Evolutionary conservation across 176 grass and related monocot genomes (phyloP), one percentile per base, ranked within the genome.

Genomic region (Rhynchospora pubera): DNA sequence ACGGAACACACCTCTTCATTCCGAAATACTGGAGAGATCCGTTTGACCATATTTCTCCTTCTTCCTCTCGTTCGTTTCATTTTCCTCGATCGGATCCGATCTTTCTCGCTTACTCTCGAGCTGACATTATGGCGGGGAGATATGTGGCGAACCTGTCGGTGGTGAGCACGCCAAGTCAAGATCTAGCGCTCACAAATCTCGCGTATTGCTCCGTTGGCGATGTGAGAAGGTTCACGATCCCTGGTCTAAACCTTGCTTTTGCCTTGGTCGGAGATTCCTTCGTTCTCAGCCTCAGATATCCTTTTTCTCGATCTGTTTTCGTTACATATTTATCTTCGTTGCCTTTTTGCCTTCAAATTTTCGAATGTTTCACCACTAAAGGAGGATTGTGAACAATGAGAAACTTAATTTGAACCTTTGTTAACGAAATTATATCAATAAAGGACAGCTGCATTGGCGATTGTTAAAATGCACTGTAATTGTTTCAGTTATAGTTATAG

Each of bases 271-370:
- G 92, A 50, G 90, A 98, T 77, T 61, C 82, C 82, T 85, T 83
- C 82, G 96, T 98, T 82, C 91, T 98, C 82, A 88, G 87, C 67
- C 74, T 98, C n/a, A 89, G 90, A 98, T 98, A 98, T 95, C 96
- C 96, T 97, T 93, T 93, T 18, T 87, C 7, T 75, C 65, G 42
- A 55, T 77, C 79, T 79, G 60, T 30, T 16, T 23, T n/a, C 22
- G 67, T 50, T 68, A 56, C 84, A 90, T 90, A 53, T 85, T 65
- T 67, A 30, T n/a, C 18, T 3, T 46, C 39, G 32, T 61, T 67
- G 9, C 23, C 23, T 84, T 43, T 16, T 19, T 64, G 21, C 62
- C 23, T 28, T 75, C 82, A 24, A 73, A n/a, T n/a, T 69, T 12
- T 42, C n/a, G 8, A 12, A 43, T 13, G 65, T 6, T 42, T 69